These are phyloP conservation scores for Scutellaria galericulata DNA, from an alignment of 257 asterid genomes.

Conservation along the genomic window DNA sequence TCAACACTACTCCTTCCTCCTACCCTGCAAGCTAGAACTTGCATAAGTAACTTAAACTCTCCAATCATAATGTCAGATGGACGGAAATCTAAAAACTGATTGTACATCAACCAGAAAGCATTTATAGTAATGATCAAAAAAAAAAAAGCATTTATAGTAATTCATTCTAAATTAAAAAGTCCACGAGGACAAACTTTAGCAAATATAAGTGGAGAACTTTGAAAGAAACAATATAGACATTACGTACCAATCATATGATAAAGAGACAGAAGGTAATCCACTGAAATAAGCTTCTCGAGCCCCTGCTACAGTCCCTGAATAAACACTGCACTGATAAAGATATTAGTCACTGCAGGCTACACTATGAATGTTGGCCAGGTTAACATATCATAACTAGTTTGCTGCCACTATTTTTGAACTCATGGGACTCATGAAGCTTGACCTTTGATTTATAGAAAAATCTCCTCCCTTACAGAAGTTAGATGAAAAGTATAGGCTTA, in stretches of 20 bases:
- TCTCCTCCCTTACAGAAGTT: background rate
- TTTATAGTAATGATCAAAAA: background rate
- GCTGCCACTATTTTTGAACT: constrained; percentile 1
- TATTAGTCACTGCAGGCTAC: constrained; percentile 45
- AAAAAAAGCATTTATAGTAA: background rate
- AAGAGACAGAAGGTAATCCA: constrained; percentile 74
- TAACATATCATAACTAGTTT: constrained; percentile 15
- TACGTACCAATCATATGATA: constrained; percentile 86
- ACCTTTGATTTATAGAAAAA: background rate
- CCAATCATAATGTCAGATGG: constrained; percentile 16
- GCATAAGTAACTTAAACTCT: constrained; percentile 16
- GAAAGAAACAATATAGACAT: background rate
- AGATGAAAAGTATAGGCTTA: constrained; percentile 8
- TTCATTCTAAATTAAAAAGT: constrained; percentile 16
- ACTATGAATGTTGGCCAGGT: background rate
- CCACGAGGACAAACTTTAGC: background rate
- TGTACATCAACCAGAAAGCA: background rate
- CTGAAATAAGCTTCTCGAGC: constrained; percentile 90
- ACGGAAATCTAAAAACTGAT: background rate
- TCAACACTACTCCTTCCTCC: constrained; percentile 56
- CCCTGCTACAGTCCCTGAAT: constrained; percentile 97
- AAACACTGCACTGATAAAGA: constrained; percentile 61
- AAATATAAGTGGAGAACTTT: background rate
- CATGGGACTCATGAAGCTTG: constrained; percentile 5
- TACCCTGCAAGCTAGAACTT: constrained; percentile 52